Evolutionary conservation across 1,139 yeast species (phyloP).

Genomic region (Pichia kudriavzevii): DNA sequence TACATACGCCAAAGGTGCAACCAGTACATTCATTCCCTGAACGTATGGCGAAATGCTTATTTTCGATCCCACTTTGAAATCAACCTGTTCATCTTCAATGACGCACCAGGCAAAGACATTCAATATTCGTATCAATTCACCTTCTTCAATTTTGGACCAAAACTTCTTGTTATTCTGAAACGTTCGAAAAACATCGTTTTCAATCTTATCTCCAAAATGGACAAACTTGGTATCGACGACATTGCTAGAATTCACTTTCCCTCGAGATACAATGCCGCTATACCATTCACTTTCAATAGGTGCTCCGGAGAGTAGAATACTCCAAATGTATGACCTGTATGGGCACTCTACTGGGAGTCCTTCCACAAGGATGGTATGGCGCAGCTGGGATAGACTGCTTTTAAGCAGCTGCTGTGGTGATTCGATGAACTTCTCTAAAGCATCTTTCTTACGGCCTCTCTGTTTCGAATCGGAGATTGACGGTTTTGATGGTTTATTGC

Average conservation of each 20-base stretch:
- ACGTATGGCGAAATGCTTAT: slow-evolving; percentile 49
- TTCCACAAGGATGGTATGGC: slow-evolving; percentile 72
- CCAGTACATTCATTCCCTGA: slow-evolving; percentile 83
- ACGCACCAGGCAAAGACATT: slow-evolving; percentile 54
- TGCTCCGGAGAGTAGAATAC: slow-evolving; percentile 60
- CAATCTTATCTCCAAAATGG: slow-evolving; percentile 55
- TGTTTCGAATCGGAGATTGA: slow-evolving; percentile 1
- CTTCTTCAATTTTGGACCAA: slow-evolving; percentile 60
- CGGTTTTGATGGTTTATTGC: not conserved
- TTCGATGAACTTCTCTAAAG: slow-evolving; percentile 57
- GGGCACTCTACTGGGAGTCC: slow-evolving; percentile 63
- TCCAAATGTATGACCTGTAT: slow-evolving; percentile 75
- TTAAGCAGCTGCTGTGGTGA: slow-evolving; percentile 56
- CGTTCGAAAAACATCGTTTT: slow-evolving; percentile 83
- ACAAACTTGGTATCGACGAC: slow-evolving; percentile 14
- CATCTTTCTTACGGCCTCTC: slow-evolving; percentile 48
- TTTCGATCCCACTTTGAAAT: too few species aligned
- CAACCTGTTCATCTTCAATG: slow-evolving; percentile 27
- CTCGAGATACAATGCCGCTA: slow-evolving; percentile 44
- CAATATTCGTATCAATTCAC: slow-evolving; percentile 57
- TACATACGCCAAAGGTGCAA: slow-evolving; percentile 77
- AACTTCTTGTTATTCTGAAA: slow-evolving; percentile 67
- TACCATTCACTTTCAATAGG: slow-evolving; percentile 51
- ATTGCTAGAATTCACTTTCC: slow-evolving; percentile 35
- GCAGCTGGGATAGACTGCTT: slow-evolving; percentile 67